phyloP scores from a whole-genome alignment of 2,329 filamentous ascomycete genomes.

The Teratosphaeria epicoccoides region DNA sequence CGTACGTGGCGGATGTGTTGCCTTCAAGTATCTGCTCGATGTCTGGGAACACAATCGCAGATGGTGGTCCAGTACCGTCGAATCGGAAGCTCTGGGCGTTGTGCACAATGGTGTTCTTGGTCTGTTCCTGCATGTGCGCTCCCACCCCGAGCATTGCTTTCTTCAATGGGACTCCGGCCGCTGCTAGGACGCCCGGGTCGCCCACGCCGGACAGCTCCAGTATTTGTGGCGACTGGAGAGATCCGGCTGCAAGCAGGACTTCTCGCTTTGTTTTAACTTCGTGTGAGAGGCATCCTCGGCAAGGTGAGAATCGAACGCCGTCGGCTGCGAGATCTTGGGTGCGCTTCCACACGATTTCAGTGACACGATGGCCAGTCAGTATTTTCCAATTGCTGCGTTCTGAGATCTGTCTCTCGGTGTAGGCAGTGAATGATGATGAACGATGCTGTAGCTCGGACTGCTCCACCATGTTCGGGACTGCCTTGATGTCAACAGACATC shows the following conservation, averaged over 20 bases:
- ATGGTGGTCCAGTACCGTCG: conserved; percentile 30
- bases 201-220: conserved; percentile 54
- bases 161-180: conserved; percentile 36
- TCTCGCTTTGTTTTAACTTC: conserved; percentile 8
- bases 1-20: conserved; percentile 15
- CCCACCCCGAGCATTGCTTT: conserved; percentile 3
- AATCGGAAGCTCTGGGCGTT: conserved; percentile 11
- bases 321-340: conserved; percentile 2
- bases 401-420: conserved; percentile 13
- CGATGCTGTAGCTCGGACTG: conserved; percentile 15
- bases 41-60: conserved; percentile 28
- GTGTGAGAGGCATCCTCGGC: conserved; percentile 9
- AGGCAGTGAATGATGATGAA: conserved; percentile 19
- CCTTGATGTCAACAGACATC: background rate
- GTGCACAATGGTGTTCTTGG: conserved; percentile 10
- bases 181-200: conserved; percentile 35
- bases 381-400: conserved; percentile 17
- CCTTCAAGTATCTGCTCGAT: conserved; percentile 29
- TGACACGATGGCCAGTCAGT: conserved; percentile 19
- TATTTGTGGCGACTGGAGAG: conserved; percentile 41
- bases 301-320: conserved; percentile 2
- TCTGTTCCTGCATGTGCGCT: conserved; percentile 7
- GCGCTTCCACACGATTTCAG: conserved; percentile 3
- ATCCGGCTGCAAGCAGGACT: conserved; percentile 9
- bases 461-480: conserved; percentile 14